These are phyloP conservation scores for Acrocalymma vagum DNA, from an alignment of 2,329 filamentous ascomycete species.

Conservation along the genomic window DNA sequence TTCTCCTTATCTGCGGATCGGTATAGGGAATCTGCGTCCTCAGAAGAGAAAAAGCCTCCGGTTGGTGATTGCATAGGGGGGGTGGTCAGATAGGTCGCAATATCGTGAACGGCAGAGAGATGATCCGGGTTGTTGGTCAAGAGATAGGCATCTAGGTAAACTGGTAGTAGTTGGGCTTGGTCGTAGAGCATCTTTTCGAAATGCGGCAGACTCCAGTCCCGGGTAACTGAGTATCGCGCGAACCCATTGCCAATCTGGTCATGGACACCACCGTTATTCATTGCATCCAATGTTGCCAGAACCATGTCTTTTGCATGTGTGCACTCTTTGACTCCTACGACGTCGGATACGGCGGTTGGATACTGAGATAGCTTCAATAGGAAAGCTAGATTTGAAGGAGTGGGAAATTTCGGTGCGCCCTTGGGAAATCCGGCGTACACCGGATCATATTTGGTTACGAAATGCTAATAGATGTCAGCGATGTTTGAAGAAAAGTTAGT, in stretches of 20 bases:
- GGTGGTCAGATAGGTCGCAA: slow-evolving; percentile 85
- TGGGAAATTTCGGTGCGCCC: slow-evolving; percentile 86
- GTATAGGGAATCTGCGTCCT: slow-evolving; percentile 87
- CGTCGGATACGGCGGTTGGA: slow-evolving; percentile 76
- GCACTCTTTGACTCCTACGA: slow-evolving; percentile 86
- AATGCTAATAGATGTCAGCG: slow-evolving; percentile 22
- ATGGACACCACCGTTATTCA: slow-evolving; percentile 76
- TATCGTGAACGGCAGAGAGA: slow-evolving; percentile 78
- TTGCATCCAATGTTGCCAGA: slow-evolving; percentile 78
- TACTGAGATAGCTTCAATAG: slow-evolving; percentile 78
- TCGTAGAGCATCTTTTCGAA: slow-evolving; percentile 98
- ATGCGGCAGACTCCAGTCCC: slow-evolving; percentile 92
- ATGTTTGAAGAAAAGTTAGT: slow-evolving; percentile 54
- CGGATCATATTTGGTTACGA: slow-evolving; percentile 31
- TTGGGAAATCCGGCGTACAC: slow-evolving; percentile 69
- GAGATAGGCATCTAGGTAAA: slow-evolving; percentile 88
- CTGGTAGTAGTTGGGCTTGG: slow-evolving; percentile 82
- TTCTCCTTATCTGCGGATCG: slow-evolving; percentile 79
- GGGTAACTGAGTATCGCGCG: slow-evolving; percentile 85
- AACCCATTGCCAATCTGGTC: slow-evolving; percentile 83
- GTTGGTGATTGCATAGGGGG: slow-evolving; percentile 70
- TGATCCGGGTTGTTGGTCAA: slow-evolving; percentile 74
- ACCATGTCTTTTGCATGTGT: slow-evolving; percentile 79
- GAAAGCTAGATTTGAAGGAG: slow-evolving; percentile 84
- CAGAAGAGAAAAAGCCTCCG: slow-evolving; percentile 86